Percentiles rank a stretch among this genome's conserved stretches.
Evolutionary conservation across 306 rosid species (phyloP).

Genomic region (Senna siamea): DNA sequence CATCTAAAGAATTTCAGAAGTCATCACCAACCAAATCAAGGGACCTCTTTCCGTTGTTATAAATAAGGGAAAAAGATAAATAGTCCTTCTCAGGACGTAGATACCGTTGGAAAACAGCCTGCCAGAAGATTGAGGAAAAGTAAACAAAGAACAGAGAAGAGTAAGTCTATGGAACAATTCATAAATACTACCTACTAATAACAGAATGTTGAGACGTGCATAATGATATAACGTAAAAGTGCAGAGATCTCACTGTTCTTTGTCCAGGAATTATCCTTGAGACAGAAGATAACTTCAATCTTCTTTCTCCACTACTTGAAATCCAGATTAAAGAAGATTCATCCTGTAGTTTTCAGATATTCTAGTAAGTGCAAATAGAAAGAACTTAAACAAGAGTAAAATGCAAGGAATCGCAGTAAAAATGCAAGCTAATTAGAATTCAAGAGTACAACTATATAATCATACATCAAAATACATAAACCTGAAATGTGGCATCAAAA

Average conservation of each 20-base stretch:
- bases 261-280: constrained; percentile 93
- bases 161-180: constrained; percentile 31
- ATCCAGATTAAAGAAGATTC: constrained; percentile 87
- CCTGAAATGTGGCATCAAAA: background rate
- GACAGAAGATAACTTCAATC: constrained; percentile 82
- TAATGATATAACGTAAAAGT: constrained; percentile 33
- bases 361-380: constrained; percentile 28
- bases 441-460: background rate
- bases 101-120: constrained; percentile 94
- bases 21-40: constrained; percentile 86
- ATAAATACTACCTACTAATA: constrained; percentile 16
- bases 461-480: constrained; percentile 23
- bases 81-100: constrained; percentile 89
- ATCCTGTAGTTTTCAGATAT: constrained; percentile 62
- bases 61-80: constrained; percentile 90
- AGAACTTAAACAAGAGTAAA: constrained; percentile 25
- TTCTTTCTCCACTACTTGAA: constrained; percentile 82
- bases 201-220: constrained; percentile 20
- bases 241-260: constrained; percentile 83
- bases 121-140: constrained; percentile 38
- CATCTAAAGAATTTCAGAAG: constrained; percentile 30
- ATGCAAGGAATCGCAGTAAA: constrained; percentile 1
- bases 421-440: constrained; percentile 6
- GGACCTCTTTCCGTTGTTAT: constrained; percentile 85
- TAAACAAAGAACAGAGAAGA: constrained; percentile 23